A percentile compares a stretch with the other conserved stretches of the same genome.
Conservation (phyloP, 345 rosid genomes). For the Hirschfeldia incana region DNA sequence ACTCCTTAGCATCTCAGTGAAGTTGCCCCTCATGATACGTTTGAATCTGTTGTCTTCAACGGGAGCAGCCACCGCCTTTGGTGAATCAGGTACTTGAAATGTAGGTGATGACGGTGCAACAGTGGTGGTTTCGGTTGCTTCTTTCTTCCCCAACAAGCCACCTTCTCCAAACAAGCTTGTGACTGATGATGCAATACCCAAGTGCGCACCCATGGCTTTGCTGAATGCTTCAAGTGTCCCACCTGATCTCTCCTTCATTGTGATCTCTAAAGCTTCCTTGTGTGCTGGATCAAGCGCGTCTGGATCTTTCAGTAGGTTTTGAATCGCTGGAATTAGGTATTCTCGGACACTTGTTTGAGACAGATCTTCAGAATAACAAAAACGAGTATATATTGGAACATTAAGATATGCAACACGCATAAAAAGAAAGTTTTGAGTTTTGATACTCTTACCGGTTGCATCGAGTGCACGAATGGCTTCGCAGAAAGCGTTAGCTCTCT, state of each 20-base stretch:
- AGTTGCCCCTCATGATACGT: conserved; percentile 92
- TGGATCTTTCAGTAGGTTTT: conserved; percentile 77
- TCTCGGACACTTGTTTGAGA: conserved; percentile 70
- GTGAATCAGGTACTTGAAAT: conserved; percentile 53
- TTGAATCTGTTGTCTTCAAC: conserved; percentile 85
- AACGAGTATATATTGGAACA: conserved; percentile 1
- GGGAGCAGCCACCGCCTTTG: conserved; percentile 40
- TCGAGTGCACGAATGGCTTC: conserved; percentile 97
- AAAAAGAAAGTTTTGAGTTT: conserved; percentile 27
- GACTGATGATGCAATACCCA: conserved; percentile 86
- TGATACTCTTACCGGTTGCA: conserved; percentile 66
- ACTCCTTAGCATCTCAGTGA: conserved; percentile 82
- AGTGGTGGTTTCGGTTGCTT: conserved; percentile 44
- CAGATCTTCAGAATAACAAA: conserved; percentile 53
- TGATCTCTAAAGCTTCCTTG: conserved; percentile 93
- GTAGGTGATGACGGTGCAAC: conserved; percentile 39
- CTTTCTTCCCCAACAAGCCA: conserved; percentile 81
- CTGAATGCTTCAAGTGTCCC: conserved; percentile 78
- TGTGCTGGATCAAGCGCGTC: conserved; percentile 95
- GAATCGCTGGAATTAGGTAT: conserved; percentile 75
- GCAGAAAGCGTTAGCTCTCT: conserved; percentile 85
- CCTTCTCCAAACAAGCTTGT: conserved; percentile 88
- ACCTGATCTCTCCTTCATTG: conserved; percentile 85
- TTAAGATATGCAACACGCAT: conserved; percentile 1
- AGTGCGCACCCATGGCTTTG: conserved; percentile 94